phyloP scores from a whole-genome alignment of 106 monocot genomes.

The Triglochin maritima region DNA sequence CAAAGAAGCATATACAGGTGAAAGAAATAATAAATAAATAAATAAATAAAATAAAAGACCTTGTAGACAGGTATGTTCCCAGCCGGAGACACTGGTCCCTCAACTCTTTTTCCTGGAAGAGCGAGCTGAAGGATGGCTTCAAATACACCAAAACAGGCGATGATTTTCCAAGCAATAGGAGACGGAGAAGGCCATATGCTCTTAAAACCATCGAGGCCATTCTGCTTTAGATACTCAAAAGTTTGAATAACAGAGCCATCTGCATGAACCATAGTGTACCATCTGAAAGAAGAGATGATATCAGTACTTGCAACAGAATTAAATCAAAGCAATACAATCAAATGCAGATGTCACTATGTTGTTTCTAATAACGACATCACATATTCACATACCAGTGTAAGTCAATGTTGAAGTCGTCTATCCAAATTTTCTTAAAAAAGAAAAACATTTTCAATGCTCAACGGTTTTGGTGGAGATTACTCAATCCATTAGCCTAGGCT shows the following conservation, averaged over 20 bases:
- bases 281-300: conserved; percentile 32
- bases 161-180: conserved; percentile 76
- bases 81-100: conserved; percentile 82
- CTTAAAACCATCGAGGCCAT: conserved; percentile 65
- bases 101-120: conserved; percentile 71
- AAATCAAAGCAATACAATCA: not conserved
- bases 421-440: too few species aligned
- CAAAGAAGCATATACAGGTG: too few species aligned
- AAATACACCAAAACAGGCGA: conserved; percentile 69
- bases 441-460: too few species aligned
- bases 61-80: conserved; percentile 92
- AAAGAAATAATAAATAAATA: too few species aligned
- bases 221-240: conserved; percentile 43
- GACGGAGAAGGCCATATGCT: conserved; percentile 76
- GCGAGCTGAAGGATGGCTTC: conserved; percentile 84
- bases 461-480: too few species aligned
- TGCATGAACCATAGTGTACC: conserved; percentile 98
- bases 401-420: too few species aligned
- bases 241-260: conserved; percentile 78
- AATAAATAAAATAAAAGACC: conserved; percentile 21
- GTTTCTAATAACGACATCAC: too few species aligned
- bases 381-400: too few species aligned
- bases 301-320: not conserved
- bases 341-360: too few species aligned
- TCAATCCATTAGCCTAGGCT: too few species aligned